A percentile compares a stretch with the other conserved stretches of the same genome.
These are phyloP conservation scores for Phytopythium delawarense DNA, from an alignment of 352 stramenopile genomes.

Conservation along the genomic window DNA sequence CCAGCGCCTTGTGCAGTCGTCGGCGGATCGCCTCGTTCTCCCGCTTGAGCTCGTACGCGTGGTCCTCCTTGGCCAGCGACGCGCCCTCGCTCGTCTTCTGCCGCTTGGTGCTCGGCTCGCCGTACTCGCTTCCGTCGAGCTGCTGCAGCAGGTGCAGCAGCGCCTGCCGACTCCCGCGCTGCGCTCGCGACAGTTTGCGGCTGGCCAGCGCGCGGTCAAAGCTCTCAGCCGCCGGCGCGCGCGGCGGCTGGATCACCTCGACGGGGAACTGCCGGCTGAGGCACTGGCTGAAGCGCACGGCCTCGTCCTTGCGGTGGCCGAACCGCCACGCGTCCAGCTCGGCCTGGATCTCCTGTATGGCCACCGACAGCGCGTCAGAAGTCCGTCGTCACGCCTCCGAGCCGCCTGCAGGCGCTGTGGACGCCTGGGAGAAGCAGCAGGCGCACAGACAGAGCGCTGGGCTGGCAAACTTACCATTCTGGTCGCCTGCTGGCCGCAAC, in stretches of 20 bases:
- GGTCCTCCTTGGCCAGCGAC: constrained; percentile 27
- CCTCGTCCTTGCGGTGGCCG: constrained; percentile 44
- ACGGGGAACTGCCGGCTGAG: constrained; percentile 40
- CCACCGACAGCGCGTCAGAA: background rate
- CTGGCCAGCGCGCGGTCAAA: constrained; percentile 6
- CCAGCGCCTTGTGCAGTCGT: constrained; percentile 29
- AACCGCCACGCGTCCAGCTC: constrained; percentile 46
- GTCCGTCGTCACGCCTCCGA: too few species aligned
- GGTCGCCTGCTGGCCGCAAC: background rate
- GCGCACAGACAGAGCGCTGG: background rate
- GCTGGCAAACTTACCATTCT: background rate
- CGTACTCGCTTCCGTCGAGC: constrained; percentile 45
- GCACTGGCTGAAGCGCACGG: constrained; percentile 37
- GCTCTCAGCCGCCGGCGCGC: background rate
- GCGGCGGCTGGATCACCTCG: constrained; percentile 25
- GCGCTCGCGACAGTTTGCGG: constrained; percentile 9
- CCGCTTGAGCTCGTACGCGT: constrained; percentile 24
- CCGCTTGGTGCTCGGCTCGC: constrained; percentile 20
- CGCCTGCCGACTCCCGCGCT: constrained; percentile 28
- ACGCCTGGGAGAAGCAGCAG: background rate
- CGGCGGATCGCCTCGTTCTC: constrained; percentile 31
- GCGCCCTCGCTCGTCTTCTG: constrained; percentile 19
- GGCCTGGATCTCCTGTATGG: constrained; percentile 32
- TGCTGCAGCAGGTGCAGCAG: constrained; percentile 39
- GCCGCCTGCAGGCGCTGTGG: background rate